A percentile compares a stretch with the other conserved stretches of the same genome.
phyloP scores from a whole-genome alignment of 495 filamentous ascomycete genomes.

The Amniculicola lignicola region DNA sequence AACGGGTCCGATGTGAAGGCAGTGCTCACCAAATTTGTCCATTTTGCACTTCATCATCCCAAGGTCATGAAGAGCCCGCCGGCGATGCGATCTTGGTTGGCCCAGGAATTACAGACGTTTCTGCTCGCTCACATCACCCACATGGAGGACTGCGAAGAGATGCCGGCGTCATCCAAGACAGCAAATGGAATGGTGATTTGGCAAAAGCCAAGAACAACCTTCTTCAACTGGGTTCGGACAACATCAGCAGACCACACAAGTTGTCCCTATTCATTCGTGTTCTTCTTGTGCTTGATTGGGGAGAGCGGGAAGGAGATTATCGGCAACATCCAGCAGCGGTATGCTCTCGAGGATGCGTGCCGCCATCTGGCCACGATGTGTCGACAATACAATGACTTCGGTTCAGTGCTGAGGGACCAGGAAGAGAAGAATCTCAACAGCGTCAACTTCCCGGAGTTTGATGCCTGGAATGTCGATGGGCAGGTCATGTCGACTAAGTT shows the following conservation, averaged over 20 bases:
- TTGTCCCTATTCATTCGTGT: constrained; percentile 44
- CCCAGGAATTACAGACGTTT: constrained; percentile 17
- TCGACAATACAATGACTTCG: constrained; percentile 47
- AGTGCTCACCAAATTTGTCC: constrained; percentile 18
- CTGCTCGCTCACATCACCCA: constrained; percentile 26
- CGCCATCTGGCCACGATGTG: constrained; percentile 42
- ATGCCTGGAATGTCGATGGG: too few species aligned
- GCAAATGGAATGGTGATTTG: constrained; percentile 7
- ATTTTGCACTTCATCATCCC: constrained; percentile 17
- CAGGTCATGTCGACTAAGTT: too few species aligned
- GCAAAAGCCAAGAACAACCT: constrained; percentile 17
- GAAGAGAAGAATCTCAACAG: constrained; percentile 45
- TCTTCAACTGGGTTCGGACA: constrained; percentile 42
- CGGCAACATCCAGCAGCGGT: constrained; percentile 32
- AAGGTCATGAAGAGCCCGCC: constrained; percentile 20
- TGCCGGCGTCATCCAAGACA: background rate
- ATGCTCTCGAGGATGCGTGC: constrained; percentile 36
- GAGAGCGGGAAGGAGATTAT: constrained; percentile 14
- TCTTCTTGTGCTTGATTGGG: constrained; percentile 39
- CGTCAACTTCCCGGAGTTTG: constrained; percentile 44
- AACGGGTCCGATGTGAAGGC: background rate
- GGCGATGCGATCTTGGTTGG: constrained; percentile 11
- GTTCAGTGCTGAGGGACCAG: constrained; percentile 36
- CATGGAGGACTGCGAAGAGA: constrained; percentile 14
- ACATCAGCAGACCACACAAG: constrained; percentile 41